Percentiles rank a stretch among this genome's conserved stretches.
These are phyloP conservation scores for Didymella pinodella DNA, from an alignment of 2,329 filamentous ascomycete species.

Conservation along the genomic window DNA sequence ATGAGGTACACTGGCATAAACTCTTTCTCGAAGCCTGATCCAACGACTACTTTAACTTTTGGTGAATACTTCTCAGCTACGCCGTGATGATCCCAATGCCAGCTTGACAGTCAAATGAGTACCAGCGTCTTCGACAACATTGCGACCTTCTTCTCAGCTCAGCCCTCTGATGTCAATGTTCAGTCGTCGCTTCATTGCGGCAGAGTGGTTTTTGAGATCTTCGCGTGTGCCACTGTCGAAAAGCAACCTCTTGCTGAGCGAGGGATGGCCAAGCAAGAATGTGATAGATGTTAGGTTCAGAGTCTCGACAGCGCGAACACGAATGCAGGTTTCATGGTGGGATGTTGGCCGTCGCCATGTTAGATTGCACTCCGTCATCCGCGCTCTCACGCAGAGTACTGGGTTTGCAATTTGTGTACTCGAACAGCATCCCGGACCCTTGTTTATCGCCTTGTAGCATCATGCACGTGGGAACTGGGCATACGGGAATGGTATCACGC, in stretches of 20 bases:
- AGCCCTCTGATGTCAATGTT: background rate
- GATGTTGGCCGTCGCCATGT: background rate
- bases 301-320: background rate
- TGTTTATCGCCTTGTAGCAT: background rate
- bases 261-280: conserved; percentile 3
- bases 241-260: background rate
- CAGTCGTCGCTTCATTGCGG: background rate
- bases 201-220: background rate
- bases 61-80: background rate
- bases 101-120: background rate
- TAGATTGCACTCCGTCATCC: background rate
- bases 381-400: background rate
- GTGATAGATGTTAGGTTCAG: conserved; percentile 11
- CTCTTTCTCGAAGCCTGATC: background rate
- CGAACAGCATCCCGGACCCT: background rate
- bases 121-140: background rate
- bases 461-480: background rate
- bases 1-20: background rate
- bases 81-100: background rate
- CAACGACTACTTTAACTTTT: background rate
- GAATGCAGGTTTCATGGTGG: background rate
- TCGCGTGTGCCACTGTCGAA: background rate
- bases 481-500: background rate
- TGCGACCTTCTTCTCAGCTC: background rate
- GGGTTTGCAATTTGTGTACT: background rate